A percentile compares a stretch with the other conserved stretches of the same genome.
phyloP scores from a whole-genome alignment of 495 filamentous ascomycete species.

The Daldinia childiae region DNA sequence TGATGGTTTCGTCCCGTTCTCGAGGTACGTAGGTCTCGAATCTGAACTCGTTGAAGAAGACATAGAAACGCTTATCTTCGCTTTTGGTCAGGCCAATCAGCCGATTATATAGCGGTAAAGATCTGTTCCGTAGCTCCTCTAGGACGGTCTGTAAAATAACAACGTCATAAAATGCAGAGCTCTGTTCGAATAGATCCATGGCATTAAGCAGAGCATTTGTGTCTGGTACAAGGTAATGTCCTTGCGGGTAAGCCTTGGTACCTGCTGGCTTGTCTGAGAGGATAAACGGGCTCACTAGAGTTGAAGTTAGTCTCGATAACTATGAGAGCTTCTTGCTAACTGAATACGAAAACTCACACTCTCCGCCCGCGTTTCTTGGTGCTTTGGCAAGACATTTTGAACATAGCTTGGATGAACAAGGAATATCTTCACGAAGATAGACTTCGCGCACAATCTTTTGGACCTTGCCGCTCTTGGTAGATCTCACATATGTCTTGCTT shows the following conservation, averaged over 20 bases:
- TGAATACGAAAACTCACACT: conserved; percentile 60
- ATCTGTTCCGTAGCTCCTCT: conserved; percentile 93
- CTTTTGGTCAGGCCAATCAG: conserved; percentile 88
- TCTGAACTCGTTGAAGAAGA: conserved; percentile 99
- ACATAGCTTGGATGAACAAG: conserved; percentile 94
- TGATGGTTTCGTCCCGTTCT: conserved; percentile 83
- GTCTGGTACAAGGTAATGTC: conserved; percentile 95
- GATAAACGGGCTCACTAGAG: conserved; percentile 77
- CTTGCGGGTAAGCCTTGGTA: conserved; percentile 79
- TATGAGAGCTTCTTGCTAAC: background rate
- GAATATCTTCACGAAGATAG: conserved; percentile 95
- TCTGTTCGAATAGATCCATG: conserved; percentile 96
- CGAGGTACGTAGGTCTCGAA: conserved; percentile 86
- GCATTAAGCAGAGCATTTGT: conserved; percentile 95
- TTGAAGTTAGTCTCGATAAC: conserved; percentile 36
- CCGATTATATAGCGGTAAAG: conserved; percentile 93
- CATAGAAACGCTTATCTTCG: conserved; percentile 95
- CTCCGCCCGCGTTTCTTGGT: conserved; percentile 79
- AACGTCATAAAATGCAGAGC: conserved; percentile 91
- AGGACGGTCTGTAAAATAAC: conserved; percentile 94
- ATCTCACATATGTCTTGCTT: conserved; percentile 92
- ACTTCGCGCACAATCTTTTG: conserved; percentile 98
- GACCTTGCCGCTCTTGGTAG: conserved; percentile 93
- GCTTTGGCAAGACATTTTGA: conserved; percentile 72
- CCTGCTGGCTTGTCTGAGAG: conserved; percentile 88